Evolutionary conservation across 2,329 filamentous ascomycete genomes (phyloP).

Genomic region (Fusarium metavorans): DNA sequence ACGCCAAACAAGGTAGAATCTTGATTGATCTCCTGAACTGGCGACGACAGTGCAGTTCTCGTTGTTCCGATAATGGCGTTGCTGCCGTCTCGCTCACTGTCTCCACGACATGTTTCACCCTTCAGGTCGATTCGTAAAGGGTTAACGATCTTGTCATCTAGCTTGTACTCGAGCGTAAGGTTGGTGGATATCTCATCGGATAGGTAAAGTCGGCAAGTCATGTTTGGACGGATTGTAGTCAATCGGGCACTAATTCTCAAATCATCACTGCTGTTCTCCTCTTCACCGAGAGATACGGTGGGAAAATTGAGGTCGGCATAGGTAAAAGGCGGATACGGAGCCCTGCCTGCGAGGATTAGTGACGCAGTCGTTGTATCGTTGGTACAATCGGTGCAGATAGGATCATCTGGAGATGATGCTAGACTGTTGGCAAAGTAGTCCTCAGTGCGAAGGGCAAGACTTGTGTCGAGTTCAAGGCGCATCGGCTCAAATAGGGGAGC

Average conservation of each 20-base stretch:
- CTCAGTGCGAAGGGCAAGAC: slow-evolving; percentile 39
- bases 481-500: slow-evolving; percentile 49
- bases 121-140: slow-evolving; percentile 39
- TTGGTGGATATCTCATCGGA: slow-evolving; percentile 41
- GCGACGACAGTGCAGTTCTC: not conserved
- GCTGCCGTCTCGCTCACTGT: slow-evolving; percentile 5
- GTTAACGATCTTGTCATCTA: slow-evolving; percentile 29
- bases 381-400: slow-evolving; percentile 39
- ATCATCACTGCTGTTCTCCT: slow-evolving; percentile 3
- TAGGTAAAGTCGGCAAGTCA: slow-evolving; percentile 41
- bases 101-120: slow-evolving; percentile 37
- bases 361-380: slow-evolving; percentile 50
- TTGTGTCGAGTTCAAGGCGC: slow-evolving; percentile 38
- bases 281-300: slow-evolving; percentile 32
- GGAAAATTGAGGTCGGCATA: slow-evolving; percentile 49
- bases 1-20: slow-evolving; percentile 33
- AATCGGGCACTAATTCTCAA: slow-evolving; percentile 42
- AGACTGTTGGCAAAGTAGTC: slow-evolving; percentile 49
- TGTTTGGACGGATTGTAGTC: slow-evolving; percentile 48
- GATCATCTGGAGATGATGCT: slow-evolving; percentile 37
- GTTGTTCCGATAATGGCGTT: slow-evolving; percentile 37
- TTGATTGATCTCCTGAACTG: not conserved
- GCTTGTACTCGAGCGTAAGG: slow-evolving; percentile 34
- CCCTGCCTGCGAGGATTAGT: slow-evolving; percentile 50
- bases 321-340: slow-evolving; percentile 52